Percentiles rank a stretch among this genome's conserved stretches.
Evolutionary conservation across 1,284 basidiomycete species (phyloP).

Genomic region (Hymenochaete sp.): DNA sequence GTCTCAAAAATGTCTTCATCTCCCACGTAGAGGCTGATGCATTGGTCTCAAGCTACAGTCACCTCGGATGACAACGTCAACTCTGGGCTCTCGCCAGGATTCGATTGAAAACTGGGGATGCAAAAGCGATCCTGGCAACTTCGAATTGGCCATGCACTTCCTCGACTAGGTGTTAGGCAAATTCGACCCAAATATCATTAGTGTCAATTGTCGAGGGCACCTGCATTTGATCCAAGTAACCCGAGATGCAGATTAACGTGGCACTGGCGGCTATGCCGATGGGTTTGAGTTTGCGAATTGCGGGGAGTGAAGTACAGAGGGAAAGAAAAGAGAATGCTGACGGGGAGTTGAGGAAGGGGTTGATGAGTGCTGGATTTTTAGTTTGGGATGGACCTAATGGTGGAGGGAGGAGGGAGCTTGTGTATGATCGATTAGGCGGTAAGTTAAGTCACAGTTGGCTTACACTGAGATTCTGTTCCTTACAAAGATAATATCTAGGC

Average conservation of each 20-base stretch:
- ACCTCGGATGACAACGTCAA: slow-evolving; percentile 16
- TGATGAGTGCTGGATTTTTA: slow-evolving; percentile 33
- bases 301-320: slow-evolving; percentile 24
- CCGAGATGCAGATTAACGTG: too few species aligned
- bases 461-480: not conserved
- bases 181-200: too few species aligned
- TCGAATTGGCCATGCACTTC: too few species aligned
- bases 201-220: too few species aligned
- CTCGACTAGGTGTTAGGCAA: too few species aligned
- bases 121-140: too few species aligned
- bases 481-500: too few species aligned
- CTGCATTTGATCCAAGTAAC: too few species aligned
- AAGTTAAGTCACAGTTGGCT: slow-evolving; percentile 3
- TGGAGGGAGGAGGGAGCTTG: slow-evolving; percentile 23
- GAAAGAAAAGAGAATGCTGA: slow-evolving; percentile 25
- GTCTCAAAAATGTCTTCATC: not conserved
- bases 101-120: too few species aligned
- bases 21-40: slow-evolving; percentile 21
- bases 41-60: slow-evolving; percentile 19
- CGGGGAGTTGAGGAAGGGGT: slow-evolving; percentile 28
- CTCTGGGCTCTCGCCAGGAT: too few species aligned
- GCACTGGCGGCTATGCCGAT: slow-evolving; percentile 34
- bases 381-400: slow-evolving; percentile 29
- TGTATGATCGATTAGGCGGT: slow-evolving; percentile 28
- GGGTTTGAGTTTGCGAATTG: slow-evolving; percentile 29